These are phyloP conservation scores for Tolypocladium sp. DNA, from an alignment of 2,329 filamentous ascomycete species.

Conservation along the genomic window DNA sequence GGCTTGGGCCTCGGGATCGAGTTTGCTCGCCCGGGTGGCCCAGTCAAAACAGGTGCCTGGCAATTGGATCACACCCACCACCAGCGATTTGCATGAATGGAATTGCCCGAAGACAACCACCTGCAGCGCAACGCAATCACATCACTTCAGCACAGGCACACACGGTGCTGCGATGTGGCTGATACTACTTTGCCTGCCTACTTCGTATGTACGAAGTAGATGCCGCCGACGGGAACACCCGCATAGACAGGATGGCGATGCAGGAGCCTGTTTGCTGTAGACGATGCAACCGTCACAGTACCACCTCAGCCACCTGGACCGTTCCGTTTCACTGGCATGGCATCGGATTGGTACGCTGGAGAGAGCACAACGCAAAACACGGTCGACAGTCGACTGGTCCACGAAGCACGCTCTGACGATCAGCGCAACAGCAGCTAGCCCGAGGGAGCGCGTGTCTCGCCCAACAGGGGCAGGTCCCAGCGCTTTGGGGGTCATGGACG, in stretches of 20 bases:
- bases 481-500: not conserved
- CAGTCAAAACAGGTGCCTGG: not conserved
- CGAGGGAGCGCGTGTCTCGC: not conserved
- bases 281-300: not conserved
- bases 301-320: not conserved
- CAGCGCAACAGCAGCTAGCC: not conserved
- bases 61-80: not conserved
- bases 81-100: no score
- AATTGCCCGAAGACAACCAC: no score
- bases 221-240: not conserved
- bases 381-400: not conserved
- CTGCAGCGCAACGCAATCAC: not conserved
- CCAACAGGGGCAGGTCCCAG: not conserved
- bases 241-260: not conserved
- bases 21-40: not conserved
- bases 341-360: not conserved
- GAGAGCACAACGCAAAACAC: not conserved
- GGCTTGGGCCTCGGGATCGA: not conserved
- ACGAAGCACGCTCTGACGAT: not conserved
- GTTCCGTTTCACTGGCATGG: not conserved
- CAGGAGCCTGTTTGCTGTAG: not conserved
- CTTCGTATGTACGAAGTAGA: not conserved
- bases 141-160: not conserved
- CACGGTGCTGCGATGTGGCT: not conserved
- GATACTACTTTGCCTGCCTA: no score